phyloP scores from a whole-genome alignment of 2,329 filamentous ascomycete genomes.

The Aspergillus candidus region DNA sequence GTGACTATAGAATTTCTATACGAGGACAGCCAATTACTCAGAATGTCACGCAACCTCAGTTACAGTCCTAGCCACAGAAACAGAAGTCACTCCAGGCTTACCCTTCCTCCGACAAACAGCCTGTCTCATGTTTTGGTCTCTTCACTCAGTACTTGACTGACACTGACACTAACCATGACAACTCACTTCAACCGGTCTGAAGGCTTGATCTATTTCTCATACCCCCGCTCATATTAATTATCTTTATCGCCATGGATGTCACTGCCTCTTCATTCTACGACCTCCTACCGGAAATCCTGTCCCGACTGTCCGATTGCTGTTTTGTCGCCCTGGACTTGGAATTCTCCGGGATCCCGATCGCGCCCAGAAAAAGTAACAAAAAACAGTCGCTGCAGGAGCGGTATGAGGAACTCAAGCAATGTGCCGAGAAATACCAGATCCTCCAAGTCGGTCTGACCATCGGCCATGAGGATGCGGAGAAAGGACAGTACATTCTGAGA shows the following conservation, averaged over 20 bases:
- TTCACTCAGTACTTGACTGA: too few species aligned
- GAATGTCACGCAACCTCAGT: too few species aligned
- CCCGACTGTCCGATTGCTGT: slow-evolving; percentile 52
- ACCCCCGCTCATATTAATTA: too few species aligned
- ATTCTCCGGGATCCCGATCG: slow-evolving; percentile 55
- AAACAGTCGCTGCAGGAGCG: slow-evolving; percentile 53
- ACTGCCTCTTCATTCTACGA: slow-evolving; percentile 45
- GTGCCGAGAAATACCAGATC: slow-evolving; percentile 58
- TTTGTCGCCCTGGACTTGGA: slow-evolving; percentile 63
- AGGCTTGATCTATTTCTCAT: too few species aligned
- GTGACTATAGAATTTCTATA: too few species aligned
- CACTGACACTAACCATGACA: too few species aligned
- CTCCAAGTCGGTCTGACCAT: slow-evolving; percentile 63
- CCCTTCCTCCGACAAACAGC: too few species aligned
- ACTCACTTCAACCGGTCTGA: too few species aligned
- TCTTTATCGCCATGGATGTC: slow-evolving; percentile 48
- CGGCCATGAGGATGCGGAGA: slow-evolving; percentile 51
- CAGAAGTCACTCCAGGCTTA: too few species aligned
- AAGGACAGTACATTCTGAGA: slow-evolving; percentile 51
- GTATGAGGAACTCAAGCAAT: slow-evolving; percentile 55
- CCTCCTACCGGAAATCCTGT: slow-evolving; percentile 51
- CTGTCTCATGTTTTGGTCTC: too few species aligned
- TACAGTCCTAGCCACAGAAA: too few species aligned
- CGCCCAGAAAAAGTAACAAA: slow-evolving; percentile 30
- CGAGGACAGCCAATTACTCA: too few species aligned